A percentile compares a stretch with the other conserved stretches of the same genome.
Conservation (phyloP, 371 early-diverging fungal genomes). For the Saksenaea vasiformis region DNA sequence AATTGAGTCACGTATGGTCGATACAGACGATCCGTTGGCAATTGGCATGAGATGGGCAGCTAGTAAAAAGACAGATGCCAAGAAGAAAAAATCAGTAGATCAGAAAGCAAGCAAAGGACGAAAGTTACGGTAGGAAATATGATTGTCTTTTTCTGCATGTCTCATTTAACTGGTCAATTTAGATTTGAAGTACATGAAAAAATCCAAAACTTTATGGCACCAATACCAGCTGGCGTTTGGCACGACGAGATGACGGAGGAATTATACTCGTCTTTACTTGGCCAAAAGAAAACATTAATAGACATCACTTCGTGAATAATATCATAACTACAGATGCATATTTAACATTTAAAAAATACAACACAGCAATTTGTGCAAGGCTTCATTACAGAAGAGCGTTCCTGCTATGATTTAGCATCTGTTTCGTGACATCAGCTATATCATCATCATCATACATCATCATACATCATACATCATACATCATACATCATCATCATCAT, state of each 20-base stretch:
- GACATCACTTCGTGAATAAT: slow-evolving; percentile 6
- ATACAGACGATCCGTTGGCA: slow-evolving; percentile 80
- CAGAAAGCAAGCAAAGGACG: slow-evolving; percentile 93
- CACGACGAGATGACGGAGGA: slow-evolving; percentile 91
- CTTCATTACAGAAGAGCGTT: no score
- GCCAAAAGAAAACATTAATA: slow-evolving; percentile 46
- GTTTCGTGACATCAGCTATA: no score
- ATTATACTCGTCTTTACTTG: slow-evolving; percentile 83
- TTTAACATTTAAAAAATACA: no score
- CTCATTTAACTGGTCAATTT: slow-evolving; percentile 2
- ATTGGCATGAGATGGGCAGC: slow-evolving; percentile 86
- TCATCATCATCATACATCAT: no score
- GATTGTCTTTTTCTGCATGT: background rate
- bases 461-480: no score
- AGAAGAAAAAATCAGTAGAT: slow-evolving; percentile 79
- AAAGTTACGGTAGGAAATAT: slow-evolving; percentile 62
- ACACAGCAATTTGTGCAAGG: no score
- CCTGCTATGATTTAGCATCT: no score
- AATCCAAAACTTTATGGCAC: slow-evolving; percentile 94
- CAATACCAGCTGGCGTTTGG: slow-evolving; percentile 86
- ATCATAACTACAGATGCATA: background rate
- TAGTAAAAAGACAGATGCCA: slow-evolving; percentile 66
- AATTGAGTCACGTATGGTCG: slow-evolving; percentile 90
- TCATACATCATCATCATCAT: no score
- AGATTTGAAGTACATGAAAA: slow-evolving; percentile 94